Evolutionary conservation across 108 stramenopile species (phyloP).

Genomic region (Cylindrotheca fusiformis): DNA sequence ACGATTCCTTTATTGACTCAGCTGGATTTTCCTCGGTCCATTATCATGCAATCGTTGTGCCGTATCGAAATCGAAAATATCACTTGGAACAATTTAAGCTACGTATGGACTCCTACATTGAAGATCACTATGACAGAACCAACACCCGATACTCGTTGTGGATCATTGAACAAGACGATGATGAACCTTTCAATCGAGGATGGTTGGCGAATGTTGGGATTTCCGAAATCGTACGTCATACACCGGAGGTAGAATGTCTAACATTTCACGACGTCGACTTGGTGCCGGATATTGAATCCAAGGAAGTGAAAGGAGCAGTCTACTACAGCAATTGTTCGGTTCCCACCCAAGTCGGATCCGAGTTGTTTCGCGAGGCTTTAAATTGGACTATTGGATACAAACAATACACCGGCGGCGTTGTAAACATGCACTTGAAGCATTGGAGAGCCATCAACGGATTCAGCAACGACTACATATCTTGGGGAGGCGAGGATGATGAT

Average conservation of each 20-base stretch:
- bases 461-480: slow-evolving; percentile 4
- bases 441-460: slow-evolving; percentile 13
- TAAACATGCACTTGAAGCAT: background rate
- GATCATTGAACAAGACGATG: slow-evolving; percentile 14
- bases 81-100: slow-evolving; percentile 8
- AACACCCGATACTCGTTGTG: slow-evolving; percentile 2
- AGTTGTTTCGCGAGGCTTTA: background rate
- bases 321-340: background rate
- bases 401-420: background rate
- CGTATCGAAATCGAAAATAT: slow-evolving; percentile 7
- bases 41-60: slow-evolving; percentile 7
- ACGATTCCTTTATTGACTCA: no score
- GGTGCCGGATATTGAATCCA: background rate
- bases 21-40: background rate
- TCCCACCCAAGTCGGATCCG: slow-evolving; percentile 1
- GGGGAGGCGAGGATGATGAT: slow-evolving; percentile 23
- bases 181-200: slow-evolving; percentile 16
- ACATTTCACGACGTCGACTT: slow-evolving; percentile 13
- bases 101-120: slow-evolving; percentile 3
- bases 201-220: slow-evolving; percentile 14
- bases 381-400: slow-evolving; percentile 2
- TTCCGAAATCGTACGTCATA: background rate
- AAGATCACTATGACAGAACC: background rate
- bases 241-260: slow-evolving; percentile 1
- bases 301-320: background rate